These are phyloP conservation scores for Tuber borchii DNA, from an alignment of 495 filamentous ascomycete genomes.

Conservation along the genomic window DNA sequence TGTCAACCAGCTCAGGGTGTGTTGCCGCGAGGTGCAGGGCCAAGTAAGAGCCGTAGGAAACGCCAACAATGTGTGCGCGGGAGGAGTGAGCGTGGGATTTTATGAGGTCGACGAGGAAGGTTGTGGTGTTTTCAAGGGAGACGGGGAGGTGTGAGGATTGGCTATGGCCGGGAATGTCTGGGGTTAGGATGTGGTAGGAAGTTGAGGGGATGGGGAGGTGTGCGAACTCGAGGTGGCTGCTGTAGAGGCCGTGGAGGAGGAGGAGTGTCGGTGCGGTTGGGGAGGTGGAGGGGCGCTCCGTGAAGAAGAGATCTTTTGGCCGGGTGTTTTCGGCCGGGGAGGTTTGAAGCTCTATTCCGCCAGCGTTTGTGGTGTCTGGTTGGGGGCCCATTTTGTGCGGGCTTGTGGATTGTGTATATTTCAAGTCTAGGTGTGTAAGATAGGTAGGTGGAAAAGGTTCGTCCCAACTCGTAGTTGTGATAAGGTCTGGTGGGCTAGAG, in stretches of 20 bases:
- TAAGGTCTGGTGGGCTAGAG: background rate
- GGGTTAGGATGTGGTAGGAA: background rate
- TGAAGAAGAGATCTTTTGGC: background rate
- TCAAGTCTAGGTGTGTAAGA: background rate
- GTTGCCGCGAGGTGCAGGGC: background rate
- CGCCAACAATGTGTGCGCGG: background rate
- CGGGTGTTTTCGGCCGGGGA: background rate
- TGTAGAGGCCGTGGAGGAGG: slow-evolving; percentile 1
- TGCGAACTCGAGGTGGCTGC: background rate
- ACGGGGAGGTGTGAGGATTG: background rate
- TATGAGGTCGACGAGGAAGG: background rate
- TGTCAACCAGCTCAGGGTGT: background rate
- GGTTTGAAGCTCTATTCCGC: background rate
- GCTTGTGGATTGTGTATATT: background rate
- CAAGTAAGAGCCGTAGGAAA: background rate
- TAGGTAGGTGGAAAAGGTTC: background rate
- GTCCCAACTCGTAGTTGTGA: background rate
- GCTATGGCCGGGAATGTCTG: background rate
- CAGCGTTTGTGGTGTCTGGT: background rate
- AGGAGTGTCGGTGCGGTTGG: background rate
- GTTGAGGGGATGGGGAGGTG: slow-evolving; percentile 2
- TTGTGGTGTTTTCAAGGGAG: slow-evolving; percentile 1
- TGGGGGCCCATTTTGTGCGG: background rate
- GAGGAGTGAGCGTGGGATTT: slow-evolving; percentile 3
- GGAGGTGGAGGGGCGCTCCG: background rate